These are phyloP conservation scores for Knoxia roxburghii DNA, from an alignment of 257 asterid species.

Conservation along the genomic window DNA sequence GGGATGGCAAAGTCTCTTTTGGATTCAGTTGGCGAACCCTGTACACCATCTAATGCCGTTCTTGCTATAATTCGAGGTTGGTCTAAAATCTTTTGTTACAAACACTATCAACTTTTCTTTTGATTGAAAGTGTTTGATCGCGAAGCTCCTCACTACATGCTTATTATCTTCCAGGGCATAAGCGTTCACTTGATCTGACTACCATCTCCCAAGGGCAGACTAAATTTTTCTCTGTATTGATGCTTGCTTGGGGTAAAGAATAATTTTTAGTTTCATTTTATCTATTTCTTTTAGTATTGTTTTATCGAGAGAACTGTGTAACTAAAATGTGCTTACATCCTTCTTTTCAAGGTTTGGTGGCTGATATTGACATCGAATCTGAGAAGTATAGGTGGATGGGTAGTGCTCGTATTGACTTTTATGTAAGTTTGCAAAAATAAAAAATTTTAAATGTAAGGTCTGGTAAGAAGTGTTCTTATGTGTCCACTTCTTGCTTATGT, in stretches of 20 bases:
- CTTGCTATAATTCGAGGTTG: conserved; percentile 77
- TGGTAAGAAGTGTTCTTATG: neutral
- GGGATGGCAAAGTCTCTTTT: conserved; percentile 94
- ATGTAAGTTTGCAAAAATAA: conserved; percentile 55
- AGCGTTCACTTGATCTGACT: conserved; percentile 72
- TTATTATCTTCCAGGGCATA: conserved; percentile 57
- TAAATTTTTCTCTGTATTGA: conserved; percentile 65
- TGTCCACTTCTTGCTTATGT: conserved; percentile 1
- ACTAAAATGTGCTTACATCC: neutral
- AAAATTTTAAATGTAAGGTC: no score
- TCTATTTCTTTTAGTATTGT: neutral
- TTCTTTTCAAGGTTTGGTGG: conserved; percentile 68
- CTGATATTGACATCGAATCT: conserved; percentile 95
- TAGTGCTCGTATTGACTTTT: conserved; percentile 86
- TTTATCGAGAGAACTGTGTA: neutral
- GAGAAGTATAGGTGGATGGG: conserved; percentile 99
- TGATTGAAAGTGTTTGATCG: neutral
- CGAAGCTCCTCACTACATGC: conserved; percentile 12
- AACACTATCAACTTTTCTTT: no score
- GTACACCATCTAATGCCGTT: conserved; percentile 71
- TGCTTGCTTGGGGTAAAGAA: conserved; percentile 93
- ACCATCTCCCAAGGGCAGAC: conserved; percentile 67
- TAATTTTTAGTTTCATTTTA: conserved; percentile 14
- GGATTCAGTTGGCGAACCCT: conserved; percentile 75
- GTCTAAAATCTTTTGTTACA: neutral